Evolutionary conservation across 257 asterid genomes (phyloP).

Genomic region (Avicennia marina): DNA sequence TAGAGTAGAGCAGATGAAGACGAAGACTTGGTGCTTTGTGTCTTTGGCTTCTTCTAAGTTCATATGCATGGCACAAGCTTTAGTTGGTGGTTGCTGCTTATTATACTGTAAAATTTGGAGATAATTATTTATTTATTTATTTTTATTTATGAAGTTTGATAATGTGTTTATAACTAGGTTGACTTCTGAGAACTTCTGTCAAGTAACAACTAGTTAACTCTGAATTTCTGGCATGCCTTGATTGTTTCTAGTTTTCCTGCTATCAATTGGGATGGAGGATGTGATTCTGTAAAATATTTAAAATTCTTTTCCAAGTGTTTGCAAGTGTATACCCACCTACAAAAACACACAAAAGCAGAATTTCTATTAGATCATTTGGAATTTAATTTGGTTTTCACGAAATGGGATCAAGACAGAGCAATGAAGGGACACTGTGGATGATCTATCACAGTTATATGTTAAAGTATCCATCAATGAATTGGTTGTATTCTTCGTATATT

Average conservation of each 20-base stretch:
- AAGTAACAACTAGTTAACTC: background rate
- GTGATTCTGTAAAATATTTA: background rate
- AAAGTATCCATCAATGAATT: slow-evolving; percentile 14
- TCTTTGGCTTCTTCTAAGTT: slow-evolving; percentile 19
- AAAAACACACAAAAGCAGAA: no score
- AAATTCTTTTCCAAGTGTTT: no score
- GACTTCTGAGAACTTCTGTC: slow-evolving; percentile 34
- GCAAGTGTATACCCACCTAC: background rate
- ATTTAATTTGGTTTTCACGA: background rate
- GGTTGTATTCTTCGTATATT: slow-evolving; percentile 6
- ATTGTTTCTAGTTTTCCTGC: background rate
- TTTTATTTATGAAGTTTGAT: background rate
- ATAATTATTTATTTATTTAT: slow-evolving; percentile 1
- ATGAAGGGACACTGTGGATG: background rate
- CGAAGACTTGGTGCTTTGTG: slow-evolving; percentile 31
- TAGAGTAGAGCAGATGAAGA: slow-evolving; percentile 84
- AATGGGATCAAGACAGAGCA: background rate
- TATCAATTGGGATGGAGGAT: background rate
- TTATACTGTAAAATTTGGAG: slow-evolving; percentile 25
- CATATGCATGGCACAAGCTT: slow-evolving; percentile 22
- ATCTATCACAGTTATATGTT: slow-evolving; percentile 11
- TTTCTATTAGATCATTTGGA: background rate
- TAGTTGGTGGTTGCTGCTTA: slow-evolving; percentile 44
- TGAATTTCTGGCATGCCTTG: background rate
- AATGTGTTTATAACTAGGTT: slow-evolving; percentile 22